Percentiles rank a stretch among this genome's conserved stretches.
Evolutionary conservation across 1,284 basidiomycete species (phyloP).

Genomic region (Macrocystidia cucumis): DNA sequence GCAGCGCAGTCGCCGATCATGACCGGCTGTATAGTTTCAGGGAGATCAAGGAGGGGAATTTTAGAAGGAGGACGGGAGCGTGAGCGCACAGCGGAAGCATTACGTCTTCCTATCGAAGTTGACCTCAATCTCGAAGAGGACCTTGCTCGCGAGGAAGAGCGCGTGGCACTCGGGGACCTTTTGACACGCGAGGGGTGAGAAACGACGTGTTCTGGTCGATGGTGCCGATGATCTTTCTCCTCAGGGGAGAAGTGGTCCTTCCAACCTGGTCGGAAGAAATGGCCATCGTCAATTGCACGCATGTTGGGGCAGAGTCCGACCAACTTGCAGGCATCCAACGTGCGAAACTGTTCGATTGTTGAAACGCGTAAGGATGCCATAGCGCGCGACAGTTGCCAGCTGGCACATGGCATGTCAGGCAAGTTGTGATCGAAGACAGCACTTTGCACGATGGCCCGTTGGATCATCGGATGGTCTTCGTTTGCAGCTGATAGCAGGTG

Average conservation of each 20-base stretch:
- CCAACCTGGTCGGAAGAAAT: constrained; percentile 59
- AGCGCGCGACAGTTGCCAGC: constrained; percentile 57
- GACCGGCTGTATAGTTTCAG: constrained; percentile 46
- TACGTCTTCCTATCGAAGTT: neutral
- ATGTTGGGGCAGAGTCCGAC: constrained; percentile 37
- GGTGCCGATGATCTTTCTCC: constrained; percentile 27
- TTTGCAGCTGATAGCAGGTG: constrained; percentile 64
- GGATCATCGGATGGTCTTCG: constrained; percentile 48
- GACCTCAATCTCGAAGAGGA: neutral
- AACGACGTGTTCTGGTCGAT: constrained; percentile 17
- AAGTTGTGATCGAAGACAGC: constrained; percentile 52
- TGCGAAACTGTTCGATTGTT: constrained; percentile 52
- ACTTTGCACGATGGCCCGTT: constrained; percentile 62
- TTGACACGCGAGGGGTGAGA: constrained; percentile 18
- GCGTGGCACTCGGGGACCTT: constrained; percentile 14
- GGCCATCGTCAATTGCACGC: constrained; percentile 58
- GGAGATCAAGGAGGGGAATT: constrained; percentile 17
- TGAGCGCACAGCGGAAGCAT: neutral
- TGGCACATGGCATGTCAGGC: constrained; percentile 49
- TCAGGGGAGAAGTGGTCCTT: constrained; percentile 36
- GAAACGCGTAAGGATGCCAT: constrained; percentile 46
- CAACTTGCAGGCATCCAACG: constrained; percentile 46
- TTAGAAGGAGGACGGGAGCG: constrained; percentile 17
- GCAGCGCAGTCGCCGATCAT: constrained; percentile 71
- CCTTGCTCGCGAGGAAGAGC: no score